Evolutionary conservation across 202 grass and related monocot genomes (phyloP).

Genomic region (Cymbopogon flexuosus): DNA sequence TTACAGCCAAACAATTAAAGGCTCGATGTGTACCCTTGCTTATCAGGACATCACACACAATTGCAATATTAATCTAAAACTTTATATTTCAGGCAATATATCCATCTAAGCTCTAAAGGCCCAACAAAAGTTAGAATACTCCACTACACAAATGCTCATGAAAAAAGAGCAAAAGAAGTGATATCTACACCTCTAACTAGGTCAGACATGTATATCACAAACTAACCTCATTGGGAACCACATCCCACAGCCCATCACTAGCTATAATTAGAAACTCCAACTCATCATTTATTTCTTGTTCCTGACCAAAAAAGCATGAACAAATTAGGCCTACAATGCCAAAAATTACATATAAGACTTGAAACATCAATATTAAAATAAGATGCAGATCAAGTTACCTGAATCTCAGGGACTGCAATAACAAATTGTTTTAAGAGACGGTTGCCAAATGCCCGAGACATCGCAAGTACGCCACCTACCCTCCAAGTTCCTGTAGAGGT

Average conservation of each 20-base stretch:
- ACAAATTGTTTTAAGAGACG: conserved; percentile 91
- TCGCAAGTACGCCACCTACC: conserved; percentile 92
- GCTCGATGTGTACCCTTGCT: background rate
- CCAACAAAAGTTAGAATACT: background rate
- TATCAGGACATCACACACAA: background rate
- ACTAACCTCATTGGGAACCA: conserved; percentile 89
- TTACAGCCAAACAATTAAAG: too few relatives aligned
- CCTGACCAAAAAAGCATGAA: conserved; percentile 39
- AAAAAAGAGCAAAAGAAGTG: background rate
- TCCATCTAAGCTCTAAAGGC: background rate
- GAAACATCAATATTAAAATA: conserved; percentile 1
- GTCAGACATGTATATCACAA: background rate
- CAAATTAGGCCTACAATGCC: background rate
- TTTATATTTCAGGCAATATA: background rate
- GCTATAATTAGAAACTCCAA: conserved; percentile 87
- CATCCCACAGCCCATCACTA: conserved; percentile 94
- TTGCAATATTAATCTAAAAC: background rate
- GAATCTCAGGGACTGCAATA: conserved; percentile 91
- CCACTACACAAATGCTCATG: background rate
- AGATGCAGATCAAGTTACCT: conserved; percentile 35
- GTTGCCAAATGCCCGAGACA: conserved; percentile 97
- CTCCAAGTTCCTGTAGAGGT: conserved; percentile 79
- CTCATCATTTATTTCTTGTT: conserved; percentile 76
- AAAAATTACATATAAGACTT: background rate
- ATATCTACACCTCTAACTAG: background rate